Evolutionary conservation across 352 stramenopile species (phyloP).

Genomic region (Phytophthora crassamura): DNA sequence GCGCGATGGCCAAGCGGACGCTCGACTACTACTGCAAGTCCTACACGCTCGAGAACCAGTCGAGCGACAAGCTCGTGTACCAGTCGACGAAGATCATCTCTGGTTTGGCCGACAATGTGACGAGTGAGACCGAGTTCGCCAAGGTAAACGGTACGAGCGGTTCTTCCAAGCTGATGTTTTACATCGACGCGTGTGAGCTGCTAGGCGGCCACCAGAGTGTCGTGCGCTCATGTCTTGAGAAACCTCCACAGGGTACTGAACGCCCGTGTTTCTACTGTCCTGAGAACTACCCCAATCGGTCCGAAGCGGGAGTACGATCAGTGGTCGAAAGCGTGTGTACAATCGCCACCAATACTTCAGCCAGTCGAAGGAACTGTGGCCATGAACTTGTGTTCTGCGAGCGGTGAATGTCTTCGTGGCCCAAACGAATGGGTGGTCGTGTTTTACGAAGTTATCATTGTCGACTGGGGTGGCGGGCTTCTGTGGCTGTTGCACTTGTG

Average conservation of each 20-base stretch:
- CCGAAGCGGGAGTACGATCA: not conserved
- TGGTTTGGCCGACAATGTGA: slow-evolving; percentile 15
- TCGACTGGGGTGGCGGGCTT: slow-evolving; percentile 34
- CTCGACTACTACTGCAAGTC: slow-evolving; percentile 58
- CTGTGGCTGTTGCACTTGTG: slow-evolving; percentile 49
- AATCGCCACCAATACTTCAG: slow-evolving; percentile 12
- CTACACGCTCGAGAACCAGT: slow-evolving; percentile 48
- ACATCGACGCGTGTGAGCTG: slow-evolving; percentile 54
- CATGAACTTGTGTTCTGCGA: slow-evolving; percentile 49
- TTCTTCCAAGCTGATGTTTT: slow-evolving; percentile 33
- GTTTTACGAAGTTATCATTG: slow-evolving; percentile 35
- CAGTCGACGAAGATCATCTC: slow-evolving; percentile 35
- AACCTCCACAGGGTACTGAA: not conserved
- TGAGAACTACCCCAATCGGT: slow-evolving; percentile 17
- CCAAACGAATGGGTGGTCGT: slow-evolving; percentile 6
- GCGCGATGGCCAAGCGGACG: slow-evolving; percentile 56
- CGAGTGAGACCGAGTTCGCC: slow-evolving; percentile 10
- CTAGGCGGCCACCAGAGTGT: slow-evolving; percentile 38
- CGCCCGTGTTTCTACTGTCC: slow-evolving; percentile 44
- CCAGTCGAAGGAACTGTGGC: slow-evolving; percentile 35
- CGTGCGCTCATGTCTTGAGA: slow-evolving; percentile 45
- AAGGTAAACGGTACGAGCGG: slow-evolving; percentile 12
- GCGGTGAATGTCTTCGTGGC: slow-evolving; percentile 35
- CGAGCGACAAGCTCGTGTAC: slow-evolving; percentile 39
- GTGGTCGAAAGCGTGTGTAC: slow-evolving; percentile 11